Evolutionary conservation across 2,329 filamentous ascomycete species (phyloP), one percentile per base, ranked within the genome.

Genomic region (Clonostachys sp.): DNA sequence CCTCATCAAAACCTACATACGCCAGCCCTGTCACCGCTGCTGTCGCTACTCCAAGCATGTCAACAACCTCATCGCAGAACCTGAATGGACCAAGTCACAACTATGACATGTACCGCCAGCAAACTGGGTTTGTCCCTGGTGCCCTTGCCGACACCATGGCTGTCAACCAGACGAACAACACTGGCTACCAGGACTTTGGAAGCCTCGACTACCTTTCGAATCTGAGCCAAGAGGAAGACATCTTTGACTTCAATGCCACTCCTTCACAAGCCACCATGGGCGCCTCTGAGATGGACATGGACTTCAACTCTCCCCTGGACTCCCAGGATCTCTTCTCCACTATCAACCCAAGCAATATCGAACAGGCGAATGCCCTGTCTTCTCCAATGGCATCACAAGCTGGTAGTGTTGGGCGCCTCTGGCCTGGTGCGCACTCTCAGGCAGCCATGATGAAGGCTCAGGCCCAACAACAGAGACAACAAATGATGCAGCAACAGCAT

Each of bases 91-190:
- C 94, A 9, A 96, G 90, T 67, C 91, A 96, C 72, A 89, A 95
- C 69, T 97, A 97, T 75, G 89, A 91, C 60, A 84, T 89, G 62
- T 95, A 96, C 74, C 89, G 90, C 72, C 94, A 99, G 65, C 91
- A 96, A 73, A 96, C 94, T 5, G 91, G 91, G 53, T 84, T 96
- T 33, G 89, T 94, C 0, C 86, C 89, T 2, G 91, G 91, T 52
- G 91, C 90, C 45, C 74, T 94, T 53, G 84, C 86, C 40, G 88
- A 82, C 66, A 87, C 91, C 12, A 80, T 94, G 61, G 87, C 88
- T 35, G 80, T 94, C 58, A 91, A 88, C 65, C 78, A 87, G 61
- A 62, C 67, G 41, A 75, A 77, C 60, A 73, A 83, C 57, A 69
- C 73, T 41, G 76, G 75, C 45, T 83, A 77, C 58, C 70, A 76